Evolutionary conservation across 2,329 filamentous ascomycete genomes (phyloP).

Genomic region (Pseudogymnoascus sp.): DNA sequence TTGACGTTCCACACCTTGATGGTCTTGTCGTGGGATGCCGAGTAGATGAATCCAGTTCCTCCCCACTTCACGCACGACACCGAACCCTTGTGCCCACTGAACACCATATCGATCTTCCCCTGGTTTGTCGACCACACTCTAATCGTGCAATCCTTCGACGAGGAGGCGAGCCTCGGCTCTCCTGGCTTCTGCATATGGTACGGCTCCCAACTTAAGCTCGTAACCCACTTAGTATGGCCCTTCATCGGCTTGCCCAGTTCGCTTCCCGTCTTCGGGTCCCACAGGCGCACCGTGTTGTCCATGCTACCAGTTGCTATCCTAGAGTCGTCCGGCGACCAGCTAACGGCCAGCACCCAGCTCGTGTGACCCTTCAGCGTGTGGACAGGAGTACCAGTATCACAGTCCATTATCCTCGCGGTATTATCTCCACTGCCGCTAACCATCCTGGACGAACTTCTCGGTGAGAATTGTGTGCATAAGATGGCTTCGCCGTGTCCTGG

Average conservation of each 20-base stretch:
- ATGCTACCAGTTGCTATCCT: slow-evolving; percentile 84
- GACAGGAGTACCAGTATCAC: slow-evolving; percentile 82
- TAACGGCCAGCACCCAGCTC: slow-evolving; percentile 81
- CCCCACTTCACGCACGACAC: slow-evolving; percentile 94
- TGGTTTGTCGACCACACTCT: slow-evolving; percentile 79
- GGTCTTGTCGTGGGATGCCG: slow-evolving; percentile 82
- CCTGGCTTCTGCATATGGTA: slow-evolving; percentile 72
- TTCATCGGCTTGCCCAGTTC: slow-evolving; percentile 62
- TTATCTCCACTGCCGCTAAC: slow-evolving; percentile 87
- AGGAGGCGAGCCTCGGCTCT: slow-evolving; percentile 74
- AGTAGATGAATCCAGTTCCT: slow-evolving; percentile 78
- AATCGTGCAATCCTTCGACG: slow-evolving; percentile 83
- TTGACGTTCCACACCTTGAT: slow-evolving; percentile 83
- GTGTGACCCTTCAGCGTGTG: slow-evolving; percentile 81
- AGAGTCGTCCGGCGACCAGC: slow-evolving; percentile 77
- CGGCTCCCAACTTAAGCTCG: slow-evolving; percentile 84
- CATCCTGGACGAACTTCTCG: slow-evolving; percentile 65
- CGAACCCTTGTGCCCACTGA: slow-evolving; percentile 81
- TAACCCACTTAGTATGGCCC: slow-evolving; percentile 86
- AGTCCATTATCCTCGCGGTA: slow-evolving; percentile 90
- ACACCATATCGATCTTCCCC: slow-evolving; percentile 69
- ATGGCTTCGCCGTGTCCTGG: slow-evolving; percentile 90
- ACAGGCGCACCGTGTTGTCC: slow-evolving; percentile 85
- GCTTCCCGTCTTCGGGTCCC: slow-evolving; percentile 78
- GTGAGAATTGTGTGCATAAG: slow-evolving; percentile 77